These are phyloP conservation scores for Vitis hybrid DNA, from an alignment of 177 flowering plant genomes.

Conservation along the genomic window DNA sequence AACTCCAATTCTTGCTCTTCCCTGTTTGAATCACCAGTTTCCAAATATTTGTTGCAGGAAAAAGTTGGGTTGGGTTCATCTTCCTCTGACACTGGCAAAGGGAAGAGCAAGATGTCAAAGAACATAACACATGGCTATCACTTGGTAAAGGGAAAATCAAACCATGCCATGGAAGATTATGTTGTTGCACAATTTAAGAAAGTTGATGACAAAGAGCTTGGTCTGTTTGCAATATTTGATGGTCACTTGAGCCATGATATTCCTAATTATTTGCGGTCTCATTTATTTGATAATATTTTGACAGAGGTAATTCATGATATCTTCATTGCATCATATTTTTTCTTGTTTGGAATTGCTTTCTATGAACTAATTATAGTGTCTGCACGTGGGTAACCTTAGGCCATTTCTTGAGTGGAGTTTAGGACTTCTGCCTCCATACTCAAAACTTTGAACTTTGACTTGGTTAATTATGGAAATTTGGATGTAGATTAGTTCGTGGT, in stretches of 20 bases:
- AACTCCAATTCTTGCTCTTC: background rate
- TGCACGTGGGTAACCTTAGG: background rate
- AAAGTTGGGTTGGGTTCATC: slow-evolving; percentile 70
- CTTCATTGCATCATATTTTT: background rate
- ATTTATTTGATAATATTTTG: slow-evolving; percentile 81
- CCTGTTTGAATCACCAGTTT: background rate
- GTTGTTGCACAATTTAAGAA: slow-evolving; percentile 76
- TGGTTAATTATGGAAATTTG: no score
- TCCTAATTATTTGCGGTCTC: slow-evolving; percentile 66
- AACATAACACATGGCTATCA: slow-evolving; percentile 80
- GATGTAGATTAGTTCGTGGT: no score
- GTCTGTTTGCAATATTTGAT: slow-evolving; percentile 90
- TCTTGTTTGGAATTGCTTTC: background rate
- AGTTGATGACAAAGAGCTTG: slow-evolving; percentile 72
- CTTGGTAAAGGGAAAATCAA: slow-evolving; percentile 72
- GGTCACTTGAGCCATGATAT: slow-evolving; percentile 85
- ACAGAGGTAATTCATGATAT: slow-evolving; percentile 56
- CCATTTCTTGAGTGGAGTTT: background rate
- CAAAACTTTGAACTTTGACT: no score
- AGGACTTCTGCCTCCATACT: background rate
- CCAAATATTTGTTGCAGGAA: slow-evolving; percentile 37
- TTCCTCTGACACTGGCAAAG: slow-evolving; percentile 72
- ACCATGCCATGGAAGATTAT: slow-evolving; percentile 90
- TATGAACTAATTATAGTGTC: background rate
- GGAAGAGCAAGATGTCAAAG: slow-evolving; percentile 80